Conservation (phyloP, 805 yeast genomes). For the Candida corydali region DNA sequence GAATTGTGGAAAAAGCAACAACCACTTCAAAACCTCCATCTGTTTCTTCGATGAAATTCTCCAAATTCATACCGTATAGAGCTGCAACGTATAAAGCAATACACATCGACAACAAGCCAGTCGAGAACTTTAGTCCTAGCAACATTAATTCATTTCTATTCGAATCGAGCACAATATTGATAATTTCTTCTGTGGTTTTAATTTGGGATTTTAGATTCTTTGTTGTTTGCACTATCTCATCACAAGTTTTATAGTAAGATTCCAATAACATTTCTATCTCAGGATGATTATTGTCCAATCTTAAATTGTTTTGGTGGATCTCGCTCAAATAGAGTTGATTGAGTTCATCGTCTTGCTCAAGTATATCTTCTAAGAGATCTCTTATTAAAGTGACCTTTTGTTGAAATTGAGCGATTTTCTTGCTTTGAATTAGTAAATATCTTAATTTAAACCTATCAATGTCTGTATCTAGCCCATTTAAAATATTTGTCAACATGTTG, state of each 20-base stretch:
- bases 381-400: slow-evolving; percentile 81
- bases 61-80: slow-evolving; percentile 92
- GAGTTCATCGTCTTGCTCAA: slow-evolving; percentile 85
- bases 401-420: slow-evolving; percentile 75
- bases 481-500: slow-evolving; percentile 67
- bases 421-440: slow-evolving; percentile 76
- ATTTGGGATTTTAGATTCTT: slow-evolving; percentile 79
- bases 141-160: slow-evolving; percentile 92
- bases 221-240: slow-evolving; percentile 89
- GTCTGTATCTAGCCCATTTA: slow-evolving; percentile 74
- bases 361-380: slow-evolving; percentile 76
- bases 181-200: slow-evolving; percentile 89
- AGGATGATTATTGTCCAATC: slow-evolving; percentile 63
- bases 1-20: slow-evolving; percentile 41
- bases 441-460: slow-evolving; percentile 78
- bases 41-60: slow-evolving; percentile 84
- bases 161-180: slow-evolving; percentile 87
- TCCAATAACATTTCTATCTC: slow-evolving; percentile 90
- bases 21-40: slow-evolving; percentile 58
- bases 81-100: slow-evolving; percentile 79
- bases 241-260: slow-evolving; percentile 84
- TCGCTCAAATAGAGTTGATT: slow-evolving; percentile 78
- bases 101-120: slow-evolving; percentile 79
- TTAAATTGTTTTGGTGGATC: slow-evolving; percentile 37
- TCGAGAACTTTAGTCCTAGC: slow-evolving; percentile 75